phyloP scores from a whole-genome alignment of 495 filamentous ascomycete genomes.

The Xylaria curta region DNA sequence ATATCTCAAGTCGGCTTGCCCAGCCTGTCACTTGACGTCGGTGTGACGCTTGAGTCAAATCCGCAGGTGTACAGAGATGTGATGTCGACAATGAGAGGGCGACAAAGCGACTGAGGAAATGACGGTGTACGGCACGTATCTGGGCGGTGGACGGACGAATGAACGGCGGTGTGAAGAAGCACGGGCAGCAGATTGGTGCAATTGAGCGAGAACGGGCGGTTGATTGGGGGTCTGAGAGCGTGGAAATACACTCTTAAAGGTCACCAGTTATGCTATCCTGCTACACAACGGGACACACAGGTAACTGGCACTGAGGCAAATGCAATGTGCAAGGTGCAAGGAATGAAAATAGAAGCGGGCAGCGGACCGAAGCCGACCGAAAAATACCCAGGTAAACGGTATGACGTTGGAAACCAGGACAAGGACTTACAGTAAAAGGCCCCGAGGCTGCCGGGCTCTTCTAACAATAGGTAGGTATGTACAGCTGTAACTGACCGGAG shows the following conservation, averaged over 20 bases:
- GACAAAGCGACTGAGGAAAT: constrained; percentile 1
- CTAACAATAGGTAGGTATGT: background rate
- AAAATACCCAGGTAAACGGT: constrained; percentile 1
- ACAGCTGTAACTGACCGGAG: background rate
- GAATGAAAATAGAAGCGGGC: constrained; percentile 11
- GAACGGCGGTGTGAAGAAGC: background rate
- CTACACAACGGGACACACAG: background rate
- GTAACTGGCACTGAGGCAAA: background rate
- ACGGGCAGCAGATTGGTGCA: constrained; percentile 10
- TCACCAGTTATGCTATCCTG: background rate
- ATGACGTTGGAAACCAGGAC: constrained; percentile 18
- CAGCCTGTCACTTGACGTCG: constrained; percentile 23
- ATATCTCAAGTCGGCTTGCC: constrained; percentile 1
- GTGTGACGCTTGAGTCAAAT: constrained; percentile 26
- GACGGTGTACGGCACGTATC: constrained; percentile 19
- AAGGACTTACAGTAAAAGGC: constrained; percentile 12
- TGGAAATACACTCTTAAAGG: constrained; percentile 2
- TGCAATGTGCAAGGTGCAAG: background rate
- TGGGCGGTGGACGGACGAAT: constrained; percentile 14
- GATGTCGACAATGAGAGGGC: constrained; percentile 1
- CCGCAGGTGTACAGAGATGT: constrained; percentile 10
- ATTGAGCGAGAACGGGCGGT: constrained; percentile 16
- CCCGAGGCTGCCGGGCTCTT: background rate
- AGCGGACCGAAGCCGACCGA: constrained; percentile 2
- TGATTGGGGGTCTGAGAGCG: constrained; percentile 1